A percentile compares a stretch with the other conserved stretches of the same genome.
These are phyloP conservation scores for Cocos nucifera DNA, from an alignment of 176 grass and related monocot species.

Conservation along the genomic window DNA sequence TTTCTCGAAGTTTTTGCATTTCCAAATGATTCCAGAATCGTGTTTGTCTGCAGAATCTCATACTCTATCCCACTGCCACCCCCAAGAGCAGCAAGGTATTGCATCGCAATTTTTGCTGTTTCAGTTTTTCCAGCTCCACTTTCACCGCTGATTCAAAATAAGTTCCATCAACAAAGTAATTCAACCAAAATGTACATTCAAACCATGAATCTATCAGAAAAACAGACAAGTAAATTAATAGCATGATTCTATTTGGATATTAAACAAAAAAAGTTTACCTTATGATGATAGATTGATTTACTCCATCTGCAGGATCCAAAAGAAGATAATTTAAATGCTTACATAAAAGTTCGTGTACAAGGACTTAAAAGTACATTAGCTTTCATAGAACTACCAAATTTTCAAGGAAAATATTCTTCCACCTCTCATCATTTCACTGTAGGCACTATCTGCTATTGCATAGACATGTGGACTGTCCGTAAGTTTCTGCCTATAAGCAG, in stretches of 20 bases:
- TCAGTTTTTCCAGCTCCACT: constrained; percentile 99
- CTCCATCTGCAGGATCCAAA: constrained; percentile 60
- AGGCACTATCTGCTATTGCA: constrained; percentile 88
- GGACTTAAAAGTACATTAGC: constrained; percentile 5
- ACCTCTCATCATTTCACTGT: constrained; percentile 96
- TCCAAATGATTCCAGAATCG: constrained; percentile 97
- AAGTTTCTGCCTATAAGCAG: constrained; percentile 69
- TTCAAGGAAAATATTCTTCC: constrained; percentile 1
- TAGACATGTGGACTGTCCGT: constrained; percentile 89
- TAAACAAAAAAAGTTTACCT: constrained; percentile 29
- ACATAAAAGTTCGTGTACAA: not conserved
- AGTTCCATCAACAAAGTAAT: no score
- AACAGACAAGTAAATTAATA: no score
- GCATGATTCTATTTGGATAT: no score
- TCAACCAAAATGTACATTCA: no score
- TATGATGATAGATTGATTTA: constrained; percentile 97
- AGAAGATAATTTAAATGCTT: no score
- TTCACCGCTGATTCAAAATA: constrained; percentile 52
- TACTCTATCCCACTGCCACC: constrained; percentile 96
- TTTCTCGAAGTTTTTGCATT: constrained; percentile 97
- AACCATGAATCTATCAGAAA: no score
- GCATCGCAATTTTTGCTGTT: constrained; percentile 98
- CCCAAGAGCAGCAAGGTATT: constrained; percentile 90
- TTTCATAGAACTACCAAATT: constrained; percentile 11
- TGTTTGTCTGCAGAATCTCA: constrained; percentile 94